Evolutionary conservation across 2,329 filamentous ascomycete genomes (phyloP), one percentile per base, ranked within the genome.

Genomic region (Fusarium nematophilum): DNA sequence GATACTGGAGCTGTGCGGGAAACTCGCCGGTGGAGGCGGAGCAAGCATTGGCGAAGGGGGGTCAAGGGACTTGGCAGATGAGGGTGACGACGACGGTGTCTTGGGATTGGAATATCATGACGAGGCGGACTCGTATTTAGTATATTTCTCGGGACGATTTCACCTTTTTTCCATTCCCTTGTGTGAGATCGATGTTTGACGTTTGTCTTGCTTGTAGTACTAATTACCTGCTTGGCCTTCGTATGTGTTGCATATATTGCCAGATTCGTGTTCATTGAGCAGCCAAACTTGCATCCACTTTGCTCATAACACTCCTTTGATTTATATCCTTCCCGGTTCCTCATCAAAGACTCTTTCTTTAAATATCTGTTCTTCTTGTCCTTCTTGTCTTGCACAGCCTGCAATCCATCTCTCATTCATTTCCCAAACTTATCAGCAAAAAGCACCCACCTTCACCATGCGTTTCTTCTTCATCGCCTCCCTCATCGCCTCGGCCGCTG

Each of bases 401-500:
- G 23, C n/a, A 10, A 42, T 42, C 36, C n/a, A 18, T 18, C 25
- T n/a, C 23, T 39, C n/a, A n/a, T n/a, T n/a, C n/a, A n/a, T n/a
- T n/a, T n/a, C n/a, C n/a, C n/a, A n/a, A n/a, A n/a, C n/a, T n/a
- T n/a, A n/a, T n/a, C n/a, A n/a, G n/a, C n/a, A n/a, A 27, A 30
- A 21, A 44, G 43, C 14, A 40, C 47, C 46, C 34, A 57, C 36
- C 26, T 39, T 26, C 39, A 37, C 21, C 14, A 34, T 38, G 46
- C 48, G 15, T 38, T 30, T 57, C 36, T 31, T 59, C 42, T 33
- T 45, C n/a, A 29, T 60, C 18, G 37, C 58, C 14, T 33, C 53
- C 23, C 31, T 65, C 31, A 27, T 69, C 42, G 46, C 61, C 50
- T 34, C 55, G 9, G 51, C 48, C 13, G 46, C 53, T 13, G 11